phyloP scores from a whole-genome alignment of 345 rosid genomes.

The Stellera chamaejasme region DNA sequence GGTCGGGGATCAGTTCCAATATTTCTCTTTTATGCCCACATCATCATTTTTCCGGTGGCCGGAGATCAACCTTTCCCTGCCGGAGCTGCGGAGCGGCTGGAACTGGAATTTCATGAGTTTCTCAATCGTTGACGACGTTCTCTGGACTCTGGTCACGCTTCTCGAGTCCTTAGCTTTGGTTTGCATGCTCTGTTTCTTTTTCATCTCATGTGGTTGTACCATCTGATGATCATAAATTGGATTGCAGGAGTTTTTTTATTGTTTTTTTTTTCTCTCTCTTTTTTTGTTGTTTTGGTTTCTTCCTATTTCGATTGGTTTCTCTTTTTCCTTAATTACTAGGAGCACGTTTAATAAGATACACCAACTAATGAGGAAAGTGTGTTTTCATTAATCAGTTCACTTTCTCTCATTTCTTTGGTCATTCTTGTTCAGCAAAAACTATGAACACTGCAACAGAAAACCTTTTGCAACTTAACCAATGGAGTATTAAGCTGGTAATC shows the following conservation, averaged over 20 bases:
- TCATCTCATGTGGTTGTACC: constrained; percentile 76
- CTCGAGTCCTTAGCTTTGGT: constrained; percentile 62
- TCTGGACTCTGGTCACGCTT: constrained; percentile 55
- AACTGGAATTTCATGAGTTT: constrained; percentile 24
- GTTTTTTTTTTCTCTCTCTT: too few relatives aligned
- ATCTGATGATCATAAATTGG: constrained; percentile 28
- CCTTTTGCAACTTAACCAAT: too few relatives aligned
- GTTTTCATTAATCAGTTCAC: neutral
- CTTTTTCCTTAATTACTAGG: constrained; percentile 20
- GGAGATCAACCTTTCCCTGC: constrained; percentile 21
- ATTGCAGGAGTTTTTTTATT: too few relatives aligned
- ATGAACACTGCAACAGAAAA: too few relatives aligned
- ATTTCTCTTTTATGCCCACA: constrained; percentile 12
- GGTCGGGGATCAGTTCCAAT: constrained; percentile 28
- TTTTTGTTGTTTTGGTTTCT: too few relatives aligned
- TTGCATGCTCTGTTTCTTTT: constrained; percentile 72
- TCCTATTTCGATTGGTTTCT: too few relatives aligned
- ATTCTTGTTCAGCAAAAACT: too few relatives aligned
- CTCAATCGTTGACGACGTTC: constrained; percentile 51
- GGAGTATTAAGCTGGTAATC: too few relatives aligned
- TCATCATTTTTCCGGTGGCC: constrained; percentile 52
- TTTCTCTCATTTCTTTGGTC: neutral
- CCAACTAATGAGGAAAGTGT: constrained; percentile 31
- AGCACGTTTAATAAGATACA: constrained; percentile 46
- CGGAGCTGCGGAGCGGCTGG: constrained; percentile 4